Evolutionary conservation across 352 stramenopile genomes (phyloP).

Genomic region (Globisporangium polare): DNA sequence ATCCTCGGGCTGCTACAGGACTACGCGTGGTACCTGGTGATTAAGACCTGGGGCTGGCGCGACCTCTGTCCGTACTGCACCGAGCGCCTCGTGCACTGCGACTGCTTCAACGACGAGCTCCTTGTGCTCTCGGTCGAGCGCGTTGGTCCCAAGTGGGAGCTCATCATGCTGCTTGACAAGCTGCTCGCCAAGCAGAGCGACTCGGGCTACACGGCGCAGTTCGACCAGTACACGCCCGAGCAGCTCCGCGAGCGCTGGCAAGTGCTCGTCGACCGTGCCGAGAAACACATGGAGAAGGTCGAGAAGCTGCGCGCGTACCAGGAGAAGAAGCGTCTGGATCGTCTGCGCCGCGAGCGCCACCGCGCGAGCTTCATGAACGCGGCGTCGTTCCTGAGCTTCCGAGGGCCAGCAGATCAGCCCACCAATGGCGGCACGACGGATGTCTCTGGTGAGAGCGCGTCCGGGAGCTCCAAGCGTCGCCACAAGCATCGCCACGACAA

Average conservation of each 20-base stretch:
- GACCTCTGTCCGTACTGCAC: conserved; percentile 67
- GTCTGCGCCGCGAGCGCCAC: conserved; percentile 21
- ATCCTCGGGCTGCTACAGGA: conserved; percentile 48
- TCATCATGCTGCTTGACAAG: conserved; percentile 52
- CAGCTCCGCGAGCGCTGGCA: conserved; percentile 59
- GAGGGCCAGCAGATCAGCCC: neutral
- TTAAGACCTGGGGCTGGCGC: conserved; percentile 54
- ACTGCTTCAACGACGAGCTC: conserved; percentile 72
- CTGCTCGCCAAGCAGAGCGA: conserved; percentile 36
- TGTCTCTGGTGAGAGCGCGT: neutral
- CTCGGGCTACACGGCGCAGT: conserved; percentile 39
- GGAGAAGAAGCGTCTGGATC: conserved; percentile 43
- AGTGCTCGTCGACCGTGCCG: conserved; percentile 43
- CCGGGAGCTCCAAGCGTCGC: neutral
- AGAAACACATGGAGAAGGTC: conserved; percentile 53
- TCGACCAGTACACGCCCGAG: conserved; percentile 47
- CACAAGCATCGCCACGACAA: neutral
- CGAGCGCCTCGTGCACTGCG: conserved; percentile 52
- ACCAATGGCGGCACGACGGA: neutral
- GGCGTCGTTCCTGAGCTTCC: conserved; percentile 17
- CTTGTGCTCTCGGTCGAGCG: conserved; percentile 53
- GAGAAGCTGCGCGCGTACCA: conserved; percentile 51
- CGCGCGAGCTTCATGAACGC: conserved; percentile 30
- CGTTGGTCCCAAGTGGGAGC: conserved; percentile 59
- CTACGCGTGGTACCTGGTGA: conserved; percentile 48